phyloP scores from a whole-genome alignment of 768 basidiomycete species.

The Macrolepiota albuminosa region DNA sequence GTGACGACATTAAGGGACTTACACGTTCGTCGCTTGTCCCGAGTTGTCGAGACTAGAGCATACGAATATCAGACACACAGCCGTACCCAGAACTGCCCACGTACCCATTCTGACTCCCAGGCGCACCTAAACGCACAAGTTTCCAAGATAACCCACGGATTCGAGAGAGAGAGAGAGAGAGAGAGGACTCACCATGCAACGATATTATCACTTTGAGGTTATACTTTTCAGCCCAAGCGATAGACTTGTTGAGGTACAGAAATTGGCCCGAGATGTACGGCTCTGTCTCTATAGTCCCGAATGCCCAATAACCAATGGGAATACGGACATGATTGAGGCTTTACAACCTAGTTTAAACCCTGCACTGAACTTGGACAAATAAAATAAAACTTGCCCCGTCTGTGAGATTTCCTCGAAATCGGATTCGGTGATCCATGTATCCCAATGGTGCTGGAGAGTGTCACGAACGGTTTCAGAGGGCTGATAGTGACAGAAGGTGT shows the following conservation, averaged over 20 bases:
- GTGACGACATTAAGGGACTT: slow-evolving; percentile 11
- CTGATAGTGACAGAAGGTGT: slow-evolving; percentile 68
- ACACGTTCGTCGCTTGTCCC: slow-evolving; percentile 63
- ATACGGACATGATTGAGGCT: slow-evolving; percentile 77
- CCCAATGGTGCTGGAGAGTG: slow-evolving; percentile 65
- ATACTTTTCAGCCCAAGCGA: slow-evolving; percentile 62
- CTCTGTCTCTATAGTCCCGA: slow-evolving; percentile 46
- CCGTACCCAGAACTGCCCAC: neutral
- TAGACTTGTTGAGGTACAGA: slow-evolving; percentile 64
- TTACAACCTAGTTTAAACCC: slow-evolving; percentile 22
- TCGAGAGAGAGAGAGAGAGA: neutral
- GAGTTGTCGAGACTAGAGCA: slow-evolving; percentile 74
- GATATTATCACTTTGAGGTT: slow-evolving; percentile 81
- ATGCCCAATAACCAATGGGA: slow-evolving; percentile 90
- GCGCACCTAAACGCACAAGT: slow-evolving; percentile 39
- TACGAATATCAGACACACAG: neutral
- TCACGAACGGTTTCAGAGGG: slow-evolving; percentile 37
- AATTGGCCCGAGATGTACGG: slow-evolving; percentile 77
- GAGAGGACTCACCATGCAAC: slow-evolving; percentile 43
- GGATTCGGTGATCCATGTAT: slow-evolving; percentile 77
- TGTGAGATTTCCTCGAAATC: slow-evolving; percentile 73
- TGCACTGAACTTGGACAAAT: neutral
- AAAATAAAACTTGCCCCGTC: slow-evolving; percentile 48
- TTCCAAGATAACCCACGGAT: too few species aligned
- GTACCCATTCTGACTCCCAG: slow-evolving; percentile 78